These are phyloP conservation scores for Xylaria sp. DNA, from an alignment of 2,329 filamentous ascomycete genomes.

Conservation along the genomic window DNA sequence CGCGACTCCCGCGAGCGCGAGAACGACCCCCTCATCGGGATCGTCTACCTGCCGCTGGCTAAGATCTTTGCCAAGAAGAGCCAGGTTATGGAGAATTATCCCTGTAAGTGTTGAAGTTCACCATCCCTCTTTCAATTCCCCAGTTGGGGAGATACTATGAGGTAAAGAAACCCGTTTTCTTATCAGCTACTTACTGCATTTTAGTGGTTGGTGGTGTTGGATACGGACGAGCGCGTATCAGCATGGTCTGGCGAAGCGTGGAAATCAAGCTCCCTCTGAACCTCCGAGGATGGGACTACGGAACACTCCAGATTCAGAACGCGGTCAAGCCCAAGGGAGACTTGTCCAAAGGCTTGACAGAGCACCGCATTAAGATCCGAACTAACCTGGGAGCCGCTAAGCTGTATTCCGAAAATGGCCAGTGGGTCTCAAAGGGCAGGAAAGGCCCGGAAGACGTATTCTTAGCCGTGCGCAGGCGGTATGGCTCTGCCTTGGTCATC, in stretches of 20 bases:
- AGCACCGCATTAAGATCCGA: constrained; percentile 60
- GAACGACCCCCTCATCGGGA: constrained; percentile 69
- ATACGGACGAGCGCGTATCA: constrained; percentile 68
- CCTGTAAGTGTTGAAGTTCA: no score
- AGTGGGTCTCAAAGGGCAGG: constrained; percentile 55
- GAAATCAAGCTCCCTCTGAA: constrained; percentile 62
- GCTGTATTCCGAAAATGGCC: constrained; percentile 52
- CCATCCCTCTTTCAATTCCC: no score
- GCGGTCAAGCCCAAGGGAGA: constrained; percentile 48
- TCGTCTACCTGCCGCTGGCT: constrained; percentile 67
- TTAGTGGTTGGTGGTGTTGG: constrained; percentile 69
- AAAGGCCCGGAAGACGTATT: constrained; percentile 46
- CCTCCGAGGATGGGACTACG: constrained; percentile 71
- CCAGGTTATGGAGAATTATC: constrained; percentile 68
- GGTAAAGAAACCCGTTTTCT: background rate
- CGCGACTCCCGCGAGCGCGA: constrained; percentile 70
- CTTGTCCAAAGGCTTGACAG: constrained; percentile 51
- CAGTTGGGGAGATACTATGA: no score
- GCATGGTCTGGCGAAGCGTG: constrained; percentile 73
- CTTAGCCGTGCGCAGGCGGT: constrained; percentile 64
- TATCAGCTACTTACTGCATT: constrained; percentile 8
- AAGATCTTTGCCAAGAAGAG: constrained; percentile 65
- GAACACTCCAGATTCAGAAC: constrained; percentile 67
- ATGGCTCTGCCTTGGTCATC: constrained; percentile 57
- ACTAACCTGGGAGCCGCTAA: constrained; percentile 62